These are phyloP conservation scores for Pelargonium citronellum DNA, from an alignment of 441 rosid species.

Conservation along the genomic window DNA sequence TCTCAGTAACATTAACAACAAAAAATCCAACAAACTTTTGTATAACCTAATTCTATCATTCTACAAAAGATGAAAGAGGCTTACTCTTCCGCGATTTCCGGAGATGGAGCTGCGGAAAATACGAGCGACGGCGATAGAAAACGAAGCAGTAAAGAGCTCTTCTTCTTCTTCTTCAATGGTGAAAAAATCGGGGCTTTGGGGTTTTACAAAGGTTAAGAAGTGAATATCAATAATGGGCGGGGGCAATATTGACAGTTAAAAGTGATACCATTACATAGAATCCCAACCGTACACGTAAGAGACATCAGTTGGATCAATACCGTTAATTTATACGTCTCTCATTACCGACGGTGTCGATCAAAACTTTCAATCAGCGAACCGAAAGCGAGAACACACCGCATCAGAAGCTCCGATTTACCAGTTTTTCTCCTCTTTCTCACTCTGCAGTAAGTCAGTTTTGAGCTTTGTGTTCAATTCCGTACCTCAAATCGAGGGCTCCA, in stretches of 20 bases:
- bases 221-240: neutral
- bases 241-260: neutral
- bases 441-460: neutral
- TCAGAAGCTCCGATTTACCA: neutral
- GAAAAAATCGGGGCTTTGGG: neutral
- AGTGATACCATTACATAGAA: neutral
- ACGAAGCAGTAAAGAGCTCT: neutral
- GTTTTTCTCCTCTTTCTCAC: neutral
- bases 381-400: neutral
- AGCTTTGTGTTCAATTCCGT: neutral
- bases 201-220: neutral
- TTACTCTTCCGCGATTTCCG: neutral
- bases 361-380: neutral
- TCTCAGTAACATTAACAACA: neutral
- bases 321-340: neutral
- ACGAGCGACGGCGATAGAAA: neutral
- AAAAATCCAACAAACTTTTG: neutral
- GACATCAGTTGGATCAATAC: neutral
- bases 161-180: neutral
- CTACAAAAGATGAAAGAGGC: neutral
- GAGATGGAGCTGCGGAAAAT: neutral
- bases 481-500: neutral
- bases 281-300: too few species aligned
- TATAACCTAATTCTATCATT: too few species aligned
- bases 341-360: neutral